A percentile compares a stretch with the other conserved stretches of the same genome.
Evolutionary conservation across 75 land plant genomes (phyloP).

Genomic region (Selaginella tamariscina): DNA sequence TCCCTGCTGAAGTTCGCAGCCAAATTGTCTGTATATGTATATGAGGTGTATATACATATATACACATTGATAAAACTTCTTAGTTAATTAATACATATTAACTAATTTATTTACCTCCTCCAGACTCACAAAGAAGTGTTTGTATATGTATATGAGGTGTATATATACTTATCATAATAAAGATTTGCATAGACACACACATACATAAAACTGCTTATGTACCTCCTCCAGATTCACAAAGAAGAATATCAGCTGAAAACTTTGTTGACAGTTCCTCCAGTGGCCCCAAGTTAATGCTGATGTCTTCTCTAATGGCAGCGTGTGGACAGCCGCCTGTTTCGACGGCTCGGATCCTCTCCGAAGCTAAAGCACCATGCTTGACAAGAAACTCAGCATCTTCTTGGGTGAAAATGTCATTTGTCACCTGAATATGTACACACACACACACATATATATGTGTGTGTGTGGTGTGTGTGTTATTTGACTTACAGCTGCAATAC

Average conservation of each 20-base stretch:
- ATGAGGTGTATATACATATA: neutral
- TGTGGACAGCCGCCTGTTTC: conserved; percentile 99
- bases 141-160: neutral
- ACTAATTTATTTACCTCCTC: neutral
- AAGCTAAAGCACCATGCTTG: conserved; percentile 94
- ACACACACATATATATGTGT: neutral
- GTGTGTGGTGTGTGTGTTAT: no score
- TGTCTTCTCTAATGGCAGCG: conserved; percentile 98
- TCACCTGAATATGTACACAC: conserved; percentile 46
- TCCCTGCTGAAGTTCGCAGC: conserved; percentile 99
- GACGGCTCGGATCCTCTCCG: conserved; percentile 87
- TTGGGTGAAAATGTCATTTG: conserved; percentile 96
- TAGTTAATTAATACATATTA: neutral
- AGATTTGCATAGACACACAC: neutral
- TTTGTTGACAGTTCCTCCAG: conserved; percentile 85
- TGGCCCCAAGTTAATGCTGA: conserved; percentile 95
- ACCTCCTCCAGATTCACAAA: conserved; percentile 99
- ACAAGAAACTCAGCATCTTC: conserved; percentile 97
- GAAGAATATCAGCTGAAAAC: conserved; percentile 68
- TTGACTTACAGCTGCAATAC: conserved; percentile 88
- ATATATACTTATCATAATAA: neutral
- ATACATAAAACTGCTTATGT: neutral
- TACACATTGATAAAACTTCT: neutral
- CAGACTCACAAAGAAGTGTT: neutral
- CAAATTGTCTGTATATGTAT: conserved; percentile 53